Base-by-base conservation (phyloP, 139 green algal genomes). In the Coelastrella sp. region DNA sequence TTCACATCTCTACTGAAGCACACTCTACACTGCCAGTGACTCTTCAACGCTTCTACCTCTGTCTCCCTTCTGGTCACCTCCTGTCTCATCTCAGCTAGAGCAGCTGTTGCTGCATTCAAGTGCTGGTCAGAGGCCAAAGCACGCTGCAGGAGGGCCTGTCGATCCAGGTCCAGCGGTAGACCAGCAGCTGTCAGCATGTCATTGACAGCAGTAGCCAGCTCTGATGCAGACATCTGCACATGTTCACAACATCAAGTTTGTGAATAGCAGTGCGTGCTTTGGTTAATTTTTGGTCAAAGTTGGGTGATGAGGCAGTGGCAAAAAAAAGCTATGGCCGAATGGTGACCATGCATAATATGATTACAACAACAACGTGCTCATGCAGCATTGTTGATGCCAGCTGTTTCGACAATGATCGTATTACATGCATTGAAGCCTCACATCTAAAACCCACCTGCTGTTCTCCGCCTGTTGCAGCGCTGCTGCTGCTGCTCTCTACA, bases 171-270 rank as follows among this genome's bases (percentile, higher is more conserved):
- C 82, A 96, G 82, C 9, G 95, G 95, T 90, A 97, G 89, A 14
- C 92, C 94, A 11, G 94, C 95, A 7, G 94, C 93, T 6, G 81
- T 83, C 90, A 97, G 84, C 92, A 97, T 93, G 25, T 97, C 94
- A 4, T 76, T 66, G 72, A 97, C 93, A 12, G 95, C 95, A 8
- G 82, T 63, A 14, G 92, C 90, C 61, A 96, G 82, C 92, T 96
- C 92, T 4, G 58, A 78, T 0, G 93, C 12, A 61, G 81, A 63
- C 81, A 86, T 86, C 81, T 86, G 81, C 81, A 85, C 79, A 85
- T 7, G 20, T 3, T 49, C n/a, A 27, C 24, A 25, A 25, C 27
- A 61, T 1, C 4, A 83, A 7, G 35, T 66, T 89, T 27, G 17
- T 76, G 68, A 25, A 49, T 49, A 49, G 35, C 35, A 49, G 35